Conservation (phyloP, 2,329 filamentous ascomycete species). For the Pezicula neosporulosa region DNA sequence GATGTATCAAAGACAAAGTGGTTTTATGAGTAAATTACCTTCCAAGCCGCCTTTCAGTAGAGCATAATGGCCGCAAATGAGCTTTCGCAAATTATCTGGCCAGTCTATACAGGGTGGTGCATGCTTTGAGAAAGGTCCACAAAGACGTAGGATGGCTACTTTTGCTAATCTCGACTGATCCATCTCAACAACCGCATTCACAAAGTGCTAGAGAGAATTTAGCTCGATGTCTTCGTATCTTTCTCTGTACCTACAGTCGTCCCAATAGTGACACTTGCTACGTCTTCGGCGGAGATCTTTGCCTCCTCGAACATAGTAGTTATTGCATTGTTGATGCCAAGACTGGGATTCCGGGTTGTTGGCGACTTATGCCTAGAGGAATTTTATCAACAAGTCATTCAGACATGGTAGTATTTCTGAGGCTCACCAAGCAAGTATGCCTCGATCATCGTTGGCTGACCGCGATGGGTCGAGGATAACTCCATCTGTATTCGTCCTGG, state of each 20-base stretch:
- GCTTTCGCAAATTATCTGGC: slow-evolving; percentile 43
- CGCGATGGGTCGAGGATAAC: slow-evolving; percentile 9
- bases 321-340: slow-evolving; percentile 19
- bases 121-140: slow-evolving; percentile 46
- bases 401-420: neutral
- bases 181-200: slow-evolving; percentile 55
- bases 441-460: slow-evolving; percentile 4
- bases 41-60: slow-evolving; percentile 48
- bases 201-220: slow-evolving; percentile 39
- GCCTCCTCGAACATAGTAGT: slow-evolving; percentile 17
- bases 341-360: slow-evolving; percentile 16
- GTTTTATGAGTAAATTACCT: neutral
- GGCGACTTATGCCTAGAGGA: slow-evolving; percentile 12
- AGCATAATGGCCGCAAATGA: slow-evolving; percentile 43
- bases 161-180: slow-evolving; percentile 43
- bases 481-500: slow-evolving; percentile 11
- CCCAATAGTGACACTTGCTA: slow-evolving; percentile 16
- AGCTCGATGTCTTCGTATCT: neutral
- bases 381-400: neutral
- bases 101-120: slow-evolving; percentile 41
- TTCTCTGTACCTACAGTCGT: slow-evolving; percentile 28
- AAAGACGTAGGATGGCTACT: slow-evolving; percentile 53
- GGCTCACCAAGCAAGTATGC: slow-evolving; percentile 8
- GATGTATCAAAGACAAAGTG: no score
- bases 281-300: slow-evolving; percentile 26